Base-by-base conservation (phyloP, 1,284 basidiomycete genomes). In the Sporisorium reilianum region DNA sequence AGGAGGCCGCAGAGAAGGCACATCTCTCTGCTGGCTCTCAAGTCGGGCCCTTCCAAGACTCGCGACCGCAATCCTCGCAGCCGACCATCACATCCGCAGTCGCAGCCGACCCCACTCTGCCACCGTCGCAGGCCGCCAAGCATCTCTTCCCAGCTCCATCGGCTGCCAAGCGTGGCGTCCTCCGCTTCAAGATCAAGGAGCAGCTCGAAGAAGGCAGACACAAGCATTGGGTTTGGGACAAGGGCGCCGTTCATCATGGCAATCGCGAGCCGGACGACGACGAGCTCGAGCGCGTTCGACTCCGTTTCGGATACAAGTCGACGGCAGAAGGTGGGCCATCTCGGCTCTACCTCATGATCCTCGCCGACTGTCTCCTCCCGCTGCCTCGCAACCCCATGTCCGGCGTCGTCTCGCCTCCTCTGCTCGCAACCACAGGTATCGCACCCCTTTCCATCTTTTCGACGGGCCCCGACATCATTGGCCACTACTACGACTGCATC, bases 401-500 rank as follows among this genome's bases (percentile, higher is more conserved):
- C 20, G 80, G 79, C 25, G 82, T 84, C 26, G 77, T 81, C 7
- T 84, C 82, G 26, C 82, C 82, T 6, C 78, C 79, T 10, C 71
- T 84, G 10, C 75, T 84, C 0, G 82, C 82, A 1, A 82, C 82
- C 1, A 83, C 82, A 2, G 82, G 82, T 32, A 80, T 81, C 41
- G 72, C 80, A 0, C 82, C 82, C 0, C 75, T 82, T 20, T 80
- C 80, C 54, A 80, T 84, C 68, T 82, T 84, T 42, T 80, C 78
- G 16, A 84, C 82, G 0, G 82, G 82, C 11, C 82, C 82, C 4
- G 81, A 84, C 51, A 84, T 84, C 74, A 83, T 84, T 50, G 75
- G 77, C 5, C 82, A 84, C 57, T 84, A 84, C 64, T 82, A 80
- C 52, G 79, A 84, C 55, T 84, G 82, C 69, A 84, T 84, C 64